Base-by-base conservation (phyloP, 2,329 filamentous ascomycete species). In the Beauveria varroae region DNA sequence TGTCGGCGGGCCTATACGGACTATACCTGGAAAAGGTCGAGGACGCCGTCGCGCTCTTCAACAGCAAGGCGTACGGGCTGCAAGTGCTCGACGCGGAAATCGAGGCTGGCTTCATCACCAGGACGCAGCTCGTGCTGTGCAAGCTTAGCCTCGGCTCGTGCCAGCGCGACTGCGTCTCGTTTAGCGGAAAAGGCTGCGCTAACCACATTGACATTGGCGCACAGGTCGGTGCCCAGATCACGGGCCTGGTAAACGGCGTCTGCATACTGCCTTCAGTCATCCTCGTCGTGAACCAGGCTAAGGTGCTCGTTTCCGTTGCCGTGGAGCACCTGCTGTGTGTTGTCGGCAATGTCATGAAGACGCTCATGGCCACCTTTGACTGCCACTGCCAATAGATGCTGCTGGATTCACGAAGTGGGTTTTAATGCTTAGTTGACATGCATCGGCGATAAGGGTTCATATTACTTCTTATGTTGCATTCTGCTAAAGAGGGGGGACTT, bases 131-230 rank as follows among this genome's bases (percentile, higher is more conserved):
- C 46, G 47, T 69, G 16, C 65, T 68, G 49, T 75, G 72, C 69
- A 62, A 65, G 47, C 64, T 74, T 41, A 73, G 73, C 40, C 60
- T 73, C 43, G 67, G 68, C 43, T 64, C 66, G 49, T 75, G 73
- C 68, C 66, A 69, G 64, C 70, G 69, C 60, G 73, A 75, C 70
- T 75, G 73, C 65, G 72, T 75, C 57, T 73, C 72, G 28, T 73
- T 72, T 67, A 73, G 70, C 67, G 65, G 69, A 67, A 68, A 72
- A 67, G 73, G 73, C 65, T 75, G 73, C 68, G 67, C 68, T 65
- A 75, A 75, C 72, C 70, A 71, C 69, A 67, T 75, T 46, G 72
- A 75, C 60, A 67, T 74, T 30, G 64, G 56, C 18, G 64, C 56
- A 18, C 59, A 54, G 20, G 62, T 67, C 28, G 68, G 66, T 24